Evolutionary conservation across 2,329 filamentous ascomycete genomes (phyloP), one percentile per base, ranked within the genome.

Genomic region (Aspergillus clavatus): DNA sequence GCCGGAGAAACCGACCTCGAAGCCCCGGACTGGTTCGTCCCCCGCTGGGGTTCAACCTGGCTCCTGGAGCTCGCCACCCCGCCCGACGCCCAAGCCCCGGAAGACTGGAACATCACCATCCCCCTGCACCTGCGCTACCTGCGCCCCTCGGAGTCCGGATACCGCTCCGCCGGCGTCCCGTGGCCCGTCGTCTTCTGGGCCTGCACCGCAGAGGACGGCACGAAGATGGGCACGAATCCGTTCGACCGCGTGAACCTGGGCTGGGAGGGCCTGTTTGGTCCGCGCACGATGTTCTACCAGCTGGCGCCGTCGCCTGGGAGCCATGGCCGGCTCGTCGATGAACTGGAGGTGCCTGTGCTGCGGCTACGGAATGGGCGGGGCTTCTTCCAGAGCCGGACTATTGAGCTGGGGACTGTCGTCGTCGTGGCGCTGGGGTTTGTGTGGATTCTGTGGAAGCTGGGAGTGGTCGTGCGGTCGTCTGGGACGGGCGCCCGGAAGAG

Each of bases 171-270:
- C 1, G 70, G 81, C n/a, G 65, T 93, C 0, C 87, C 91, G 0
- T 90, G 86, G 72, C 91, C 91, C 0, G 79, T 81, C 0, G 79
- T 96, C 0, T 96, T 96, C 72, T 96, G 90, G 90, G 89, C 89
- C 0, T 97, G 91, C 61, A 75, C 79, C 6, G 79, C 83, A 0
- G 66, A 72, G 28, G 67, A 70, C 26, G 65, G 78, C 1, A 76
- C 76, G 1, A 84, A 87, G 57, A 87, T 91, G 67, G 67, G 78
- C 0, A 78, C 76, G 4, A 95, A 86, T 59, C 91, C 91, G 0
- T 97, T 97, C 66, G 90, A 96, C 64, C 76, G 87, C 5, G 72
- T 77, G n/a, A 81, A 88, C 60, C 59, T 96, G n/a, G 90, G 89
- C 1, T 96, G 90, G 64, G 91, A 96, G 53, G 80, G 77, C 0